Evolutionary conservation across 768 basidiomycete species (phyloP).

Genomic region (Pleurotus ostreatus): DNA sequence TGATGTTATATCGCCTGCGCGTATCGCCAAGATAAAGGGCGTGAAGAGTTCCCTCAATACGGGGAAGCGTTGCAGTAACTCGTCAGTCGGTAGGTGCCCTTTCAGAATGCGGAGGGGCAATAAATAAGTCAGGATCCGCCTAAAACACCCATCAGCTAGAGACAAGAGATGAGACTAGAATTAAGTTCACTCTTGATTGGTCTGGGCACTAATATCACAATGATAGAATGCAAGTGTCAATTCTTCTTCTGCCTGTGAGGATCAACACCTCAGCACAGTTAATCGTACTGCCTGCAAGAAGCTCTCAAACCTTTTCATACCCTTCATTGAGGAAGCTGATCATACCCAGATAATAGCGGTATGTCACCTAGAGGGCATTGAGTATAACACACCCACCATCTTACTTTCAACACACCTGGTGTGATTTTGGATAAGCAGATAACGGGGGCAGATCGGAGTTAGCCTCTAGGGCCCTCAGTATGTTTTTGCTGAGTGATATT

Average conservation of each 20-base stretch:
- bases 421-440: slow-evolving; percentile 70
- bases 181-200: slow-evolving; percentile 75
- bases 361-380: slow-evolving; percentile 67
- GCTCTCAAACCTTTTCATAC: slow-evolving; percentile 63
- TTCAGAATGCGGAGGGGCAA: slow-evolving; percentile 85
- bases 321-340: slow-evolving; percentile 92
- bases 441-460: slow-evolving; percentile 84
- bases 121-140: slow-evolving; percentile 87
- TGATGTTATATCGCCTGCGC: slow-evolving; percentile 67
- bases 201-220: slow-evolving; percentile 64
- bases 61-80: slow-evolving; percentile 71
- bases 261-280: neutral
- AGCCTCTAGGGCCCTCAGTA: slow-evolving; percentile 83
- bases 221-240: slow-evolving; percentile 83
- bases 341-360: slow-evolving; percentile 93
- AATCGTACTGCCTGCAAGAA: neutral
- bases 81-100: slow-evolving; percentile 78
- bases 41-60: slow-evolving; percentile 66
- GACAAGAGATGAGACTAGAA: neutral
- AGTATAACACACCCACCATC: slow-evolving; percentile 10
- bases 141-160: slow-evolving; percentile 23
- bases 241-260: slow-evolving; percentile 72
- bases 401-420: slow-evolving; percentile 56
- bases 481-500: slow-evolving; percentile 88
- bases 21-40: slow-evolving; percentile 81